Evolutionary conservation across 163 green algal species (phyloP), one percentile per base, ranked within the genome.

Genomic region (Scenedesmus sp.): DNA sequence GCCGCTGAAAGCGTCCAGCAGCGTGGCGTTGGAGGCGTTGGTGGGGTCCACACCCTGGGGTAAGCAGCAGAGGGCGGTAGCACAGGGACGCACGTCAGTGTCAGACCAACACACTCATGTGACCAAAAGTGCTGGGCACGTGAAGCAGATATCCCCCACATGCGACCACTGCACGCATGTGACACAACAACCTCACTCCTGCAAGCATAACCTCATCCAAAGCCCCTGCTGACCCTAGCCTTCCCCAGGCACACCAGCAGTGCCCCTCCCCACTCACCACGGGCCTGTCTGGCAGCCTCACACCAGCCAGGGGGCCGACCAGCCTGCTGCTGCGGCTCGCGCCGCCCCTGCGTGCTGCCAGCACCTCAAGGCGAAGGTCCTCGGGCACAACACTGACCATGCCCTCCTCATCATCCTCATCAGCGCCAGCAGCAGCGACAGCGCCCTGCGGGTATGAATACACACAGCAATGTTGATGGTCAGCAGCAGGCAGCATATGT

Each of bases 231-330:
- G 59, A 64, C 59, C 59, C 59, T 15, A 64, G 8, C 59, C 59
- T 9, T 15, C 59, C 59, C 59, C 62, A 81, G 52, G 74, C 10
- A 52, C 74, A 82, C n/a, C 8, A 56, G 81, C 81, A 13, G 54
- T 66, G 6, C 4, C 0, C 12, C n/a, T 52, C 23, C 12, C 16
- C 4, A 79, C 87, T 86, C 57, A 91, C 87, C 76, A 91, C 76
- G 16, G 74, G 56, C 74, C 87, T 85, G 76, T 91, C 76, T 59
- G 87, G 87, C 70, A 91, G 73, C 15, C 76, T 60, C 5, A 91
- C 5, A 54, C 74, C 87, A 26, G 74, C 56, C 23, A 79, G 15
- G 26, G 67, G 55, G 57, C 74, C 54, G 16, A 59, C 70, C 70
- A 86, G 81, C 67, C 23, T 84, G 87, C 59, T 66, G 64, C 12